Evolutionary conservation across 2,329 filamentous ascomycete species (phyloP), one percentile per base, ranked within the genome.

Genomic region (Alternaria sp.): DNA sequence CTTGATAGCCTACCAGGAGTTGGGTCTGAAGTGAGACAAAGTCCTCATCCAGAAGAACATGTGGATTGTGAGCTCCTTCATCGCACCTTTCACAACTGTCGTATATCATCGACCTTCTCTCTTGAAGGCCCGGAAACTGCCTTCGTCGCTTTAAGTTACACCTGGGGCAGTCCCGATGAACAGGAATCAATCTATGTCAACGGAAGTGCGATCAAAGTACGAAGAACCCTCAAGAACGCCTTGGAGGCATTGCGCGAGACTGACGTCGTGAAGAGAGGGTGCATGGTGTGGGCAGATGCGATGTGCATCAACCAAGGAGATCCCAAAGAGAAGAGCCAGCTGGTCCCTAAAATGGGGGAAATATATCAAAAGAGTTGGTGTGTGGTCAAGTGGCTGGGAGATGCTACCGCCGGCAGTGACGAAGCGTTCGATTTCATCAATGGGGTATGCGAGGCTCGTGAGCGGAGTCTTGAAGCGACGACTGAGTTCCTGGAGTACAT

Each of bases 1-100:
- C 24, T 26, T 7, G 24, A 7, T 26, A 26, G 24, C 24, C 24
- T 26, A 26, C 0, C 24, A 26, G 7, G 24, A 26, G 24, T 26
- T 26, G 24, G 0, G 6, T 26, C 6, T 7, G 2, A 26, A 7
- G 2, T 2, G 24, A 26, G 24, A 26, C 24, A 26, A 26, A 0
- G 24, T 26, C 6, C 0, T 26, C 24, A 26, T 26, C 24, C 7
- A 1, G 24, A 26, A 2, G 6, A 7, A 2, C 7, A 2, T 0
- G 7, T 26, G 24, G 0, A 26, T 26, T 26, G 2, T 26, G 24
- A 1, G 7, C 24, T 26, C 2, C 6, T 2, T 7, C 24, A 26
- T 7, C 7, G 24, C 24, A 26, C 24, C 7, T 26, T 26, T 26
- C 24, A 26, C 6, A 7, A 26, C 24, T 26, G 24, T 26, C 24